Evolutionary conservation across 2,329 filamentous ascomycete genomes (phyloP).

Genomic region (Botrytis pseudocinerea): DNA sequence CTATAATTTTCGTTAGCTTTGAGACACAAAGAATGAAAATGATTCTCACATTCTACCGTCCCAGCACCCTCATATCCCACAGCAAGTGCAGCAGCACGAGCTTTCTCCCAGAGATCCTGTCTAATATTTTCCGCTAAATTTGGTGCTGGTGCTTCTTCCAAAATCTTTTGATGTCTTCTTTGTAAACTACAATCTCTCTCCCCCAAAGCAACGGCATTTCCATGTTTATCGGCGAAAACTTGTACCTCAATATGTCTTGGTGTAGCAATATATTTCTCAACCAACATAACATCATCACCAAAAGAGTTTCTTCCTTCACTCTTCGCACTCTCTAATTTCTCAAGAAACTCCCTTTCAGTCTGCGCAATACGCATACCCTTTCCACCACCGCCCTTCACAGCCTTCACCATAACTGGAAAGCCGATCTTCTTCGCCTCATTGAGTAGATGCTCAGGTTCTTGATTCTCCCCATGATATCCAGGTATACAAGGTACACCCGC

Average conservation of each 20-base stretch:
- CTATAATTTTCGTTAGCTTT: conserved; percentile 49
- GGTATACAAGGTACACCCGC: conserved; percentile 97
- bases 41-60: conserved; percentile 75
- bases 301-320: conserved; percentile 78
- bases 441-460: conserved; percentile 63
- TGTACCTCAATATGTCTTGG: conserved; percentile 89
- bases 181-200: conserved; percentile 89
- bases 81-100: conserved; percentile 66
- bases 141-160: conserved; percentile 85
- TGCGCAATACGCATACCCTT: conserved; percentile 81
- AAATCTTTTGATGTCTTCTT: conserved; percentile 83
- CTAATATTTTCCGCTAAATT: conserved; percentile 58
- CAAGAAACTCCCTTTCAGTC: conserved; percentile 65
- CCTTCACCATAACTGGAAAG: conserved; percentile 76
- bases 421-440: conserved; percentile 69
- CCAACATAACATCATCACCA: conserved; percentile 80
- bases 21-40: neutral
- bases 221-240: conserved; percentile 80
- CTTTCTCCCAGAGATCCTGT: conserved; percentile 65
- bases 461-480: conserved; percentile 87
- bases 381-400: conserved; percentile 76
- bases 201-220: conserved; percentile 78
- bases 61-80: conserved; percentile 88
- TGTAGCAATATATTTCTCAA: conserved; percentile 78
- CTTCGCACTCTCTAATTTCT: conserved; percentile 70